These are phyloP conservation scores for Scutellaria baicalensis DNA, from an alignment of 257 asterid species.

Conservation along the genomic window DNA sequence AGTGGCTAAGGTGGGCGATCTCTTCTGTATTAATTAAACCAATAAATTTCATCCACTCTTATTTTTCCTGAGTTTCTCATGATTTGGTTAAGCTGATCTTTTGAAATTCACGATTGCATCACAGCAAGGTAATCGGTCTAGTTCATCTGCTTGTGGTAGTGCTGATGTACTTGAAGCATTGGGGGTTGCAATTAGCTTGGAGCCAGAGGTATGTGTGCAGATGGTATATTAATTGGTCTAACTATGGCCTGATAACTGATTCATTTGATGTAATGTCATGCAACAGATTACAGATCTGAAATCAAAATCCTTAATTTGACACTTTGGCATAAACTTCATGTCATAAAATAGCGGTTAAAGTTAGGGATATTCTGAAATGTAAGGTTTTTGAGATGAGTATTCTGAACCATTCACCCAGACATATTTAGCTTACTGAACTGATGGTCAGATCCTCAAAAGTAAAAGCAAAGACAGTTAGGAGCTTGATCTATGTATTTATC, in stretches of 20 bases:
- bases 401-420: neutral
- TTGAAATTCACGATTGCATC: slow-evolving; percentile 8
- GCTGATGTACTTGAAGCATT: slow-evolving; percentile 91
- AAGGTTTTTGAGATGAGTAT: neutral
- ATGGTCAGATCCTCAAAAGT: too few relatives aligned
- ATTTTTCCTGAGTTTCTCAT: neutral
- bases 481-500: neutral
- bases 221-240: neutral
- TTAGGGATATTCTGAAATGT: neutral
- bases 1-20: slow-evolving; percentile 80
- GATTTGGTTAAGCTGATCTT: neutral
- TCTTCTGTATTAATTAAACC: neutral
- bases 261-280: neutral
- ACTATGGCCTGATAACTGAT: neutral
- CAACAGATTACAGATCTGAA: neutral
- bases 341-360: neutral
- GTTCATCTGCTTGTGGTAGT: slow-evolving; percentile 98
- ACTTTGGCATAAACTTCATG: neutral
- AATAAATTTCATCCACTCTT: neutral
- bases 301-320: neutral
- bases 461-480: neutral
- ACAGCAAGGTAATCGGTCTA: slow-evolving; percentile 95
- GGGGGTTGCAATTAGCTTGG: slow-evolving; percentile 76
- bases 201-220: slow-evolving; percentile 62
- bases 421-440: neutral